phyloP scores from a whole-genome alignment of 148 eudicot genomes.

The Rhododendron ferrugineum region DNA sequence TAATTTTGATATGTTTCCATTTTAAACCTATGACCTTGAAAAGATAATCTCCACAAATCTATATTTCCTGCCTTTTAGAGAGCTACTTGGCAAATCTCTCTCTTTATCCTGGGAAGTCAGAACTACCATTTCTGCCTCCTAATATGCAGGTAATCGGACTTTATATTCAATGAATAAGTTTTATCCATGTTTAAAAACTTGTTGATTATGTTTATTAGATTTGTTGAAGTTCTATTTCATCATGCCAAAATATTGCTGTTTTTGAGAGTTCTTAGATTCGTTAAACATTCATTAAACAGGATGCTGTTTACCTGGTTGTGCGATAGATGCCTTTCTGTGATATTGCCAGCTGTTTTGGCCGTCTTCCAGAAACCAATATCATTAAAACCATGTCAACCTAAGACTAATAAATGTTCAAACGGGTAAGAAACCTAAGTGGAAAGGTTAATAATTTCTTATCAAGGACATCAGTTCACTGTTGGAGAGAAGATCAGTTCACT shows the following conservation, averaged over 20 bases:
- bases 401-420: neutral
- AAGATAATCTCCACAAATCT: neutral
- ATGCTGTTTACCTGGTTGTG: neutral
- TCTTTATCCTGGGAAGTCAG: constrained; percentile 89
- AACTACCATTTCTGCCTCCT: constrained; percentile 81
- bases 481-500: no score
- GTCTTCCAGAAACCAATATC: neutral
- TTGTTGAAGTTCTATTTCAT: neutral
- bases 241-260: neutral
- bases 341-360: neutral
- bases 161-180: neutral
- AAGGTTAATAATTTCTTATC: neutral
- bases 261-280: neutral
- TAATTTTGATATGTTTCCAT: neutral
- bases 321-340: neutral
- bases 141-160: constrained; percentile 63
- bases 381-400: neutral
- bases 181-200: neutral
- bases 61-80: constrained; percentile 38
- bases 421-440: neutral
- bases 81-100: constrained; percentile 92
- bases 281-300: neutral
- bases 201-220: neutral
- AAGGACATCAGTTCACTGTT: neutral
- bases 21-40: neutral